Evolutionary conservation across 2,329 filamentous ascomycete genomes (phyloP).

Genomic region (Exophiala sp.): DNA sequence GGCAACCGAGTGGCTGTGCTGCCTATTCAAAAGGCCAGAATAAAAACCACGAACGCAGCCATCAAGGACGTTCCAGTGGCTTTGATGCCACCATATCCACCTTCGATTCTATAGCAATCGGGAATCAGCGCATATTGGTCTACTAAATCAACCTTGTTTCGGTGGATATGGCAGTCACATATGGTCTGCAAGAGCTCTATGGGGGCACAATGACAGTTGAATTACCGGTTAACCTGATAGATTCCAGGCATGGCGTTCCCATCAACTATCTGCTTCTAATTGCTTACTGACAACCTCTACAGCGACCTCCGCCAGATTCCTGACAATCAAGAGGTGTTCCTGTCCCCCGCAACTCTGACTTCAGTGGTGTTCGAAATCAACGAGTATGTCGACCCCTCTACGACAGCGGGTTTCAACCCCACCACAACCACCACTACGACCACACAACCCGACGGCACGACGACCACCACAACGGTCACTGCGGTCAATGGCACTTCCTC

Average conservation of each 20-base stretch:
- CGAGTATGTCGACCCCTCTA: constrained; percentile 61
- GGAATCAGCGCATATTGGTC: neutral
- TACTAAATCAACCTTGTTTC: no score
- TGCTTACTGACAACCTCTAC: neutral
- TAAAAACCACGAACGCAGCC: no score
- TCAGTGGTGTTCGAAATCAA: constrained; percentile 89
- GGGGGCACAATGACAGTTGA: constrained; percentile 27
- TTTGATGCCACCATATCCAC: no score
- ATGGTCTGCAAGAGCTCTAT: constrained; percentile 23
- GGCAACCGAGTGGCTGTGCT: no score
- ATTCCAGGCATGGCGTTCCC: constrained; percentile 23
- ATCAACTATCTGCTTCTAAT: neutral
- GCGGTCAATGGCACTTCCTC: neutral
- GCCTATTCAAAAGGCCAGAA: no score
- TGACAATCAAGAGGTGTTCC: constrained; percentile 85
- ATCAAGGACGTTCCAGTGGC: no score
- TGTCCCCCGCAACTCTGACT: constrained; percentile 78
- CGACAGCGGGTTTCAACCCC: neutral
- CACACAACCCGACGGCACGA: constrained; percentile 22
- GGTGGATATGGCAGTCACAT: constrained; percentile 5
- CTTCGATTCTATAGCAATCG: neutral
- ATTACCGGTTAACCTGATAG: constrained; percentile 25
- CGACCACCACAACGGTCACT: neutral
- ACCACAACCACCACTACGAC: constrained; percentile 10
- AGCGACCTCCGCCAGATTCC: constrained; percentile 29